A percentile compares a stretch with the other conserved stretches of the same genome.
Conservation (phyloP, 2,329 filamentous ascomycete genomes). For the Hysterium pulicare region DNA sequence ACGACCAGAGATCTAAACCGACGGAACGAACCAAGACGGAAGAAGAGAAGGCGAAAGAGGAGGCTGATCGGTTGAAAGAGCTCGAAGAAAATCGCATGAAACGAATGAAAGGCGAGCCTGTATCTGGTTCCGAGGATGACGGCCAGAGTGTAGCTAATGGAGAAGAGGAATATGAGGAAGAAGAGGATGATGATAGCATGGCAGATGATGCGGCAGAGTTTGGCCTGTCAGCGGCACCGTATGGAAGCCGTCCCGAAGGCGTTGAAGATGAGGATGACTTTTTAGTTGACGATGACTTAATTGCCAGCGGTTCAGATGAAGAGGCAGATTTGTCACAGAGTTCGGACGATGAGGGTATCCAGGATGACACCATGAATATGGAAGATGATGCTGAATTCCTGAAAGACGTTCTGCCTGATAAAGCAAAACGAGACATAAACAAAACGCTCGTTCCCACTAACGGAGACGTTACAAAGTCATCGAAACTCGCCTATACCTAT, state of each 20-base stretch:
- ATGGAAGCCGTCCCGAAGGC: constrained; percentile 29
- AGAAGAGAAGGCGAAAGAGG: constrained; percentile 76
- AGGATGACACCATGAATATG: constrained; percentile 36
- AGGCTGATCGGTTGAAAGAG: constrained; percentile 71
- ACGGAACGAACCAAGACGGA: constrained; percentile 87
- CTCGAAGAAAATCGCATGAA: constrained; percentile 78
- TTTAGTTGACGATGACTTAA: constrained; percentile 79
- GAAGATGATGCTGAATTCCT: constrained; percentile 49
- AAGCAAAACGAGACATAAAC: constrained; percentile 27
- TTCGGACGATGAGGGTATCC: constrained; percentile 26
- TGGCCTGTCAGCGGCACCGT: constrained; percentile 59
- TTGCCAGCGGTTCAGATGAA: constrained; percentile 67
- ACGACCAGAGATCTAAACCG: constrained; percentile 80
- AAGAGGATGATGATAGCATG: constrained; percentile 22
- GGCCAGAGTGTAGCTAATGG: constrained; percentile 37
- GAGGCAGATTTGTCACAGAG: constrained; percentile 39
- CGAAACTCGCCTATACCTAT: constrained; percentile 73
- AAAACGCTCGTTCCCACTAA: constrained; percentile 41
- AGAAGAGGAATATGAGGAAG: constrained; percentile 35
- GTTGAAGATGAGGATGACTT: constrained; percentile 95
- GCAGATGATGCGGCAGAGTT: constrained; percentile 59
- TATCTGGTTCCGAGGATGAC: constrained; percentile 64
- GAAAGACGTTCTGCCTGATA: constrained; percentile 39
- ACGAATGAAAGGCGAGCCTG: constrained; percentile 83
- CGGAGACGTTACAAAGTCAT: constrained; percentile 44